These are phyloP conservation scores for Pseudocercospora crystallina DNA, from an alignment of 2,329 filamentous ascomycete genomes.

Conservation along the genomic window DNA sequence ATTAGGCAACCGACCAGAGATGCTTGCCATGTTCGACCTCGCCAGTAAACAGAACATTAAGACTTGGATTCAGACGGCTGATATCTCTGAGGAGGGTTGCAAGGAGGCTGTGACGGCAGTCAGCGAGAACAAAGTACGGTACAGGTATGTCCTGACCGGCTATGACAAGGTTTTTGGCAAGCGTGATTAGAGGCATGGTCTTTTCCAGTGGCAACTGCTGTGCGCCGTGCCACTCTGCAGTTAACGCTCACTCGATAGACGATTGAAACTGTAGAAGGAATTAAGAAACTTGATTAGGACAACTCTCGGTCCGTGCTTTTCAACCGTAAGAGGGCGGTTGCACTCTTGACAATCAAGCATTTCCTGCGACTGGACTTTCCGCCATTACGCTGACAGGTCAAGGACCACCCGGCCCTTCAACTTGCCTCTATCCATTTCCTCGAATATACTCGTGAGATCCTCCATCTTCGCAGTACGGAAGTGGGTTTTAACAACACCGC, in stretches of 20 bases:
- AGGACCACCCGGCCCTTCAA: slow-evolving; percentile 50
- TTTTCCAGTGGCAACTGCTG: neutral
- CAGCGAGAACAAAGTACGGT: slow-evolving; percentile 66
- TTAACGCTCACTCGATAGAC: too few relatives aligned
- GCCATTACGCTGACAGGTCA: slow-evolving; percentile 34
- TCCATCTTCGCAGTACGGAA: slow-evolving; percentile 49
- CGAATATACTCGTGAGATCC: slow-evolving; percentile 46
- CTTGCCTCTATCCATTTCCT: slow-evolving; percentile 48
- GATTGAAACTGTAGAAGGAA: too few relatives aligned
- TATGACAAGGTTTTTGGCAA: slow-evolving; percentile 67
- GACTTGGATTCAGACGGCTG: slow-evolving; percentile 63
- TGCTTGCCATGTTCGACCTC: slow-evolving; percentile 53
- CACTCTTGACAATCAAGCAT: neutral
- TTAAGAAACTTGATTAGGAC: too few relatives aligned
- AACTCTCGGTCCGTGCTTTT: neutral
- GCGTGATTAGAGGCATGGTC: slow-evolving; percentile 30
- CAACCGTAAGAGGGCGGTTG: neutral
- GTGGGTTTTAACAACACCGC: slow-evolving; percentile 50
- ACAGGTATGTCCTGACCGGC: slow-evolving; percentile 68
- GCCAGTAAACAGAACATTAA: slow-evolving; percentile 53
- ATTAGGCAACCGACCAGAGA: slow-evolving; percentile 41
- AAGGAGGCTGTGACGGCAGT: slow-evolving; percentile 69
- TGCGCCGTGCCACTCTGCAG: too few relatives aligned
- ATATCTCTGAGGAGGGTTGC: slow-evolving; percentile 69
- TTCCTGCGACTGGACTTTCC: neutral